phyloP scores from a whole-genome alignment of 2,329 filamentous ascomycete genomes.

The Colletotrichum magnum region DNA sequence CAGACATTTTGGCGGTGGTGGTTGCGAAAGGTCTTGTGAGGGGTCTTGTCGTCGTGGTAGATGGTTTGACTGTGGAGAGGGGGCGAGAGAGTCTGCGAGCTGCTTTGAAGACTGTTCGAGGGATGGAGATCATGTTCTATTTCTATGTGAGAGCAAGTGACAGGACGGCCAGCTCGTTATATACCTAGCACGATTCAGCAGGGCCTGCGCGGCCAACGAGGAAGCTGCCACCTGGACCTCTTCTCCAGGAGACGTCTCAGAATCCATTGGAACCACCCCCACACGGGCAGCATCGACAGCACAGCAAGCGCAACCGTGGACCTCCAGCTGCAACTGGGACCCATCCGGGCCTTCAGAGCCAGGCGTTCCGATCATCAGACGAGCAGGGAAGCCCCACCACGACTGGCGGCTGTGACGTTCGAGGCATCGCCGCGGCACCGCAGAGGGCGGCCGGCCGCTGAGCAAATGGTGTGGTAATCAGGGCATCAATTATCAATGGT shows the following conservation, averaged over 20 bases:
- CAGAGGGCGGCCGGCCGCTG: conserved; percentile 24
- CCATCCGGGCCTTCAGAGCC: conserved; percentile 10
- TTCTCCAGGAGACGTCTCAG: conserved; percentile 24
- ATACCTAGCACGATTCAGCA: conserved; percentile 11
- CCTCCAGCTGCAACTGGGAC: neutral
- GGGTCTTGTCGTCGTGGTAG: neutral
- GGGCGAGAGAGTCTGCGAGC: conserved; percentile 24
- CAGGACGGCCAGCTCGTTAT: conserved; percentile 18
- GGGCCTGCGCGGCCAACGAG: neutral
- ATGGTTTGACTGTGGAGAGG: conserved; percentile 12
- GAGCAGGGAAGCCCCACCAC: conserved; percentile 16
- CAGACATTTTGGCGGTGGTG: conserved; percentile 40
- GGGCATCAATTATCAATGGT: conserved; percentile 28
- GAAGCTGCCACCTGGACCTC: conserved; percentile 14
- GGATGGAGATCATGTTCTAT: conserved; percentile 18
- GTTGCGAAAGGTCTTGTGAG: conserved; percentile 16
- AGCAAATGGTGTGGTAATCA: conserved; percentile 39
- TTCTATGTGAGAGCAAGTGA: too few species aligned
- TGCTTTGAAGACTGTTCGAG: conserved; percentile 28
- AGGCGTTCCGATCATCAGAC: conserved; percentile 30
- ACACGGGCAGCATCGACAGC: conserved; percentile 29
- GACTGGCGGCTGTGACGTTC: conserved; percentile 34
- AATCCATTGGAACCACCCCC: conserved; percentile 29
- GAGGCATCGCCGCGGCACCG: neutral
- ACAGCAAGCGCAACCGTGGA: conserved; percentile 22